Percentiles rank a stretch among this genome's conserved stretches.
phyloP scores from a whole-genome alignment of 192 early-diverging fungal genomes.

The Umbelopsis vinacea region DNA sequence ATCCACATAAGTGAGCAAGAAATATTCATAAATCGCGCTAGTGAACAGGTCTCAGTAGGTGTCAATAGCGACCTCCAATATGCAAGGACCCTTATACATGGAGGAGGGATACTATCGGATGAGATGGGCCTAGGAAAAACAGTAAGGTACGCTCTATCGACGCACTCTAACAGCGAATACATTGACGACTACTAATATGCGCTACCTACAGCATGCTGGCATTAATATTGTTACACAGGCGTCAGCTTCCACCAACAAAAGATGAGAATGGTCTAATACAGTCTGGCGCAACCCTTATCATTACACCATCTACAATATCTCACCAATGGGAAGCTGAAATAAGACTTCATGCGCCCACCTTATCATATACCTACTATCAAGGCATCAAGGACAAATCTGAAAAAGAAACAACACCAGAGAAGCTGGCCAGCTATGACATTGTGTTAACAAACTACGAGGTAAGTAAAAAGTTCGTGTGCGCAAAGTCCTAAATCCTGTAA shows the following conservation, averaged over 20 bases:
- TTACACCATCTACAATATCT: constrained; percentile 63
- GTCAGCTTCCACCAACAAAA: neutral
- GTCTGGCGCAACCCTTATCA: constrained; percentile 62
- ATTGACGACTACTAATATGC: constrained; percentile 17
- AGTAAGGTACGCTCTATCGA: constrained; percentile 39
- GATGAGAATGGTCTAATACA: constrained; percentile 21
- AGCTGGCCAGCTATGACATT: constrained; percentile 51
- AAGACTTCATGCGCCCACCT: constrained; percentile 52
- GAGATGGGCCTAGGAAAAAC: constrained; percentile 80
- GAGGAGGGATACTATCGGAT: constrained; percentile 53
- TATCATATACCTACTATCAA: constrained; percentile 47
- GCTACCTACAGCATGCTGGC: constrained; percentile 59
- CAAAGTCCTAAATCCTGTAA: neutral
- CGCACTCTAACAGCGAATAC: neutral
- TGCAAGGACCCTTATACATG: neutral
- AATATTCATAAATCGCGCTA: neutral
- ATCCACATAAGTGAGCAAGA: neutral
- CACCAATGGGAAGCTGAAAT: constrained; percentile 70
- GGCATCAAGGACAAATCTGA: constrained; percentile 29
- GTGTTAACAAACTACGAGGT: constrained; percentile 64
- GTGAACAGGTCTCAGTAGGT: neutral
- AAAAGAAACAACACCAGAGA: constrained; percentile 24
- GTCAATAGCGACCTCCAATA: neutral
- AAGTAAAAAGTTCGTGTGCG: neutral
- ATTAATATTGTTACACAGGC: constrained; percentile 55